Conservation (phyloP, 1,284 basidiomycete species). For the Leccinum solheimii region DNA sequence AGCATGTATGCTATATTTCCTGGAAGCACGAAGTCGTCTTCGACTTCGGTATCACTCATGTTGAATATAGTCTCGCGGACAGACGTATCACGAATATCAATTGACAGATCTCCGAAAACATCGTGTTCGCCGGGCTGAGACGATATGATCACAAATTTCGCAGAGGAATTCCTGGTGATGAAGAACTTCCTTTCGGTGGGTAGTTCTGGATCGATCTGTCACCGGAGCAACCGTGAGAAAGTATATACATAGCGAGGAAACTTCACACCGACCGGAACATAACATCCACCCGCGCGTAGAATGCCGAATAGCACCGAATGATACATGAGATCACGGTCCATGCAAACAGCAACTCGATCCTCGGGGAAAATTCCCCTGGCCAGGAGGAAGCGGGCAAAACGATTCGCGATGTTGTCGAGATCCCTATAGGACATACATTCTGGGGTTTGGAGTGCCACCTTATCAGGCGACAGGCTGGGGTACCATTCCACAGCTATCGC, state of each 20-base stretch:
- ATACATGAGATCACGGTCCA: conserved; percentile 46
- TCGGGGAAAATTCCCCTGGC: conserved; percentile 40
- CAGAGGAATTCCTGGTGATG: conserved; percentile 47
- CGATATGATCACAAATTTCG: conserved; percentile 45
- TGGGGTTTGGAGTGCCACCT: conserved; percentile 5
- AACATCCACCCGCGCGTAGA: conserved; percentile 53
- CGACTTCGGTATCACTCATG: conserved; percentile 35
- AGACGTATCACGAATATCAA: conserved; percentile 34
- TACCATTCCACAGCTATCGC: conserved; percentile 43
- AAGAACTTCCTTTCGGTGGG: conserved; percentile 49
- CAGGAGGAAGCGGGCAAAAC: conserved; percentile 46
- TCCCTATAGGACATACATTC: conserved; percentile 40
- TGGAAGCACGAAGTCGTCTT: conserved; percentile 27
- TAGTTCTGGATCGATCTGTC: conserved; percentile 54
- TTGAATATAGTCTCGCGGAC: conserved; percentile 30
- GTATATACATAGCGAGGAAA: conserved; percentile 23
- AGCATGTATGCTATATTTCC: conserved; percentile 49
- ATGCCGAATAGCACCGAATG: conserved; percentile 49
- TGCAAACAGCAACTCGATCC: conserved; percentile 51
- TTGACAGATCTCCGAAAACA: conserved; percentile 35
- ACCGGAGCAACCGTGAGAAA: neutral
- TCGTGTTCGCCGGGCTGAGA: conserved; percentile 27
- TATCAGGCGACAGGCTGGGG: conserved; percentile 33
- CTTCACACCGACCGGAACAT: conserved; percentile 46
- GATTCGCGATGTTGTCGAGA: conserved; percentile 41